These are phyloP conservation scores for Mycocentrospora acerina DNA, from an alignment of 2,329 filamentous ascomycete genomes.

Conservation along the genomic window DNA sequence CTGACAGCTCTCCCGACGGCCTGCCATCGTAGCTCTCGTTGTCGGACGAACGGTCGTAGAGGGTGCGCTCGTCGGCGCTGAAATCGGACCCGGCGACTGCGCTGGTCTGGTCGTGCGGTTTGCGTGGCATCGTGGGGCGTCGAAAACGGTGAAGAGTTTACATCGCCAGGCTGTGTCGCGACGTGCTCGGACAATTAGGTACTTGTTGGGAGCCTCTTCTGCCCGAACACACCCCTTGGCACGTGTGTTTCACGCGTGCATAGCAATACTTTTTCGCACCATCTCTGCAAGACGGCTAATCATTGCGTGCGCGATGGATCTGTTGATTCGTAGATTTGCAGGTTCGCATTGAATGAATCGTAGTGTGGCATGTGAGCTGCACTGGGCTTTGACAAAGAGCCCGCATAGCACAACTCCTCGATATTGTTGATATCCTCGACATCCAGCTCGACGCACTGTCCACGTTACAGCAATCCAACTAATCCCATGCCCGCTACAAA, in stretches of 20 bases:
- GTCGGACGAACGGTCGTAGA: constrained; percentile 33
- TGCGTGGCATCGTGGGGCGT: constrained; percentile 23
- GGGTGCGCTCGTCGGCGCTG: constrained; percentile 33
- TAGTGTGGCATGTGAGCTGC: too few species aligned
- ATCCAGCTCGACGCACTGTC: too few species aligned
- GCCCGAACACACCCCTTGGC: constrained; percentile 5
- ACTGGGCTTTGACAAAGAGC: too few species aligned
- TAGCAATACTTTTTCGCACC: not conserved
- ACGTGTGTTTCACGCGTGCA: constrained; percentile 5
- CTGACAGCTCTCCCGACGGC: constrained; percentile 38
- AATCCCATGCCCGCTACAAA: constrained; percentile 21
- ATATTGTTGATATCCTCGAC: too few species aligned
- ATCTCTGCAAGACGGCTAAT: constrained; percentile 1
- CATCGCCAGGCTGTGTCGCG: constrained; percentile 10
- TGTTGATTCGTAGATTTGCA: too few species aligned
- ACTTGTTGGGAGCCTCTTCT: not conserved
- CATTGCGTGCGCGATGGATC: too few species aligned
- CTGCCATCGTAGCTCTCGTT: constrained; percentile 36
- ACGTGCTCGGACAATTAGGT: too few species aligned
- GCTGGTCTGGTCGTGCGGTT: constrained; percentile 15
- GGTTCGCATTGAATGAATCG: too few species aligned
- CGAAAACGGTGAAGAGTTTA: constrained; percentile 7
- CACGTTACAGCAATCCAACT: too few species aligned
- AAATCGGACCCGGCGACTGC: constrained; percentile 21
- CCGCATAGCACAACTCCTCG: too few species aligned